Conservation (phyloP, 1,284 basidiomycete species). For the Trametes pubescens region DNA sequence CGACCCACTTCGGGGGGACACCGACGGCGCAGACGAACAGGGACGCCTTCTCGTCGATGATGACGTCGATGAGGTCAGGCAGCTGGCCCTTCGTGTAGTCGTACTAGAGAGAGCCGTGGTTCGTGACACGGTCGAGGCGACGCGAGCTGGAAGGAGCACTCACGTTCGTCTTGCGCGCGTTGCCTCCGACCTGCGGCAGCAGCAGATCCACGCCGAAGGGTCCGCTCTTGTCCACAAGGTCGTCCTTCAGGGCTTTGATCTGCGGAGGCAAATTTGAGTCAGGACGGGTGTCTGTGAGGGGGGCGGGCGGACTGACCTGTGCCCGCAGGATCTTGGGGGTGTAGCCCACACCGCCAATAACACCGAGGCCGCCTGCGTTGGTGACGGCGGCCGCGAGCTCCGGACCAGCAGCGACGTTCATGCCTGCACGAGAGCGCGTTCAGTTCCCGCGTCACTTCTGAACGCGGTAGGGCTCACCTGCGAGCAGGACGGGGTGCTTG, state of each 20-base stretch:
- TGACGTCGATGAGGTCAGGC: conserved; percentile 82
- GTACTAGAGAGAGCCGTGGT: conserved; percentile 51
- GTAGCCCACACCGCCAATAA: conserved; percentile 87
- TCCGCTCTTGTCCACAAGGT: conserved; percentile 71
- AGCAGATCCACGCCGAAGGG: conserved; percentile 91
- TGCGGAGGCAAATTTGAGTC: conserved; percentile 40
- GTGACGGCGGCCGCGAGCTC: conserved; percentile 88
- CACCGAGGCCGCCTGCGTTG: conserved; percentile 88
- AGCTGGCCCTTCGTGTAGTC: conserved; percentile 86
- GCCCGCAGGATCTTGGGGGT: conserved; percentile 77
- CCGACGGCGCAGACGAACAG: conserved; percentile 91
- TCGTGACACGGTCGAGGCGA: neutral
- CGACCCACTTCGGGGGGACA: conserved; percentile 79
- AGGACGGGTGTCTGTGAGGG: neutral
- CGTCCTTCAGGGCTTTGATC: conserved; percentile 79
- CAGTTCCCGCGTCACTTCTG: too few relatives aligned
- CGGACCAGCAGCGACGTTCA: conserved; percentile 90
- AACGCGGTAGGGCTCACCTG: conserved; percentile 55
- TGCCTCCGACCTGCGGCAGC: conserved; percentile 83
- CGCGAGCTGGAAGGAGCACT: conserved; percentile 35
- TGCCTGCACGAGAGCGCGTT: conserved; percentile 51
- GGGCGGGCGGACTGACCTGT: conserved; percentile 55
- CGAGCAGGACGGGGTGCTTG: conserved; percentile 88
- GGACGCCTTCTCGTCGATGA: conserved; percentile 84
- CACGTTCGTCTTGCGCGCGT: conserved; percentile 87